phyloP scores from a whole-genome alignment of 345 rosid genomes.

The Leavenworthia alabamica region DNA sequence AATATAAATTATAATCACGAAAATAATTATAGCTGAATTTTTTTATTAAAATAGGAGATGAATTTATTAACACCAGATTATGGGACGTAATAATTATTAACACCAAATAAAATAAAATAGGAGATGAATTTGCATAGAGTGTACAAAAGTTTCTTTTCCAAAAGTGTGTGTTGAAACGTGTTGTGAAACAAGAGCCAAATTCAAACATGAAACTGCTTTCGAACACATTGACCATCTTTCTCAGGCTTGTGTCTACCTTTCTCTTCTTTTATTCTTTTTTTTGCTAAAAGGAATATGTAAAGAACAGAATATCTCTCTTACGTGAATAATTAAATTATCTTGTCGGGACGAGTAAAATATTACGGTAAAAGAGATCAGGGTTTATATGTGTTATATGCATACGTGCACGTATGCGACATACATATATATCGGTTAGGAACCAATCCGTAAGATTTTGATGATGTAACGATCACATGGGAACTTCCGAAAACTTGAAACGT shows the following conservation, averaged over 20 bases:
- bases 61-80: too few relatives aligned
- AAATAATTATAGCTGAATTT: too few relatives aligned
- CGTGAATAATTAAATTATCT: background rate
- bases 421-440: background rate
- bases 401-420: background rate
- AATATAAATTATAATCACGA: too few relatives aligned
- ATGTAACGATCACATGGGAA: background rate
- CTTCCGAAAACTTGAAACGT: background rate
- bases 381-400: background rate
- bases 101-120: background rate
- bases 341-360: background rate
- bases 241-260: constrained; percentile 7
- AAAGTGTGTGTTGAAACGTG: constrained; percentile 16
- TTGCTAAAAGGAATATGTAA: background rate
- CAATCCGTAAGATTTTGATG: background rate
- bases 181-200: constrained; percentile 1
- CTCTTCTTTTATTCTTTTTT: background rate
- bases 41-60: too few relatives aligned
- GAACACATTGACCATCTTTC: constrained; percentile 10
- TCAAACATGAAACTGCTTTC: constrained; percentile 10
- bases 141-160: background rate
- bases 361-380: background rate
- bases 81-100: background rate
- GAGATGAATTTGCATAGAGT: constrained; percentile 1
- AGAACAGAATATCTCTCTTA: background rate